A percentile compares a stretch with the other conserved stretches of the same genome.
phyloP scores from a whole-genome alignment of 2,329 filamentous ascomycete species.

The Fusarium temperatum region DNA sequence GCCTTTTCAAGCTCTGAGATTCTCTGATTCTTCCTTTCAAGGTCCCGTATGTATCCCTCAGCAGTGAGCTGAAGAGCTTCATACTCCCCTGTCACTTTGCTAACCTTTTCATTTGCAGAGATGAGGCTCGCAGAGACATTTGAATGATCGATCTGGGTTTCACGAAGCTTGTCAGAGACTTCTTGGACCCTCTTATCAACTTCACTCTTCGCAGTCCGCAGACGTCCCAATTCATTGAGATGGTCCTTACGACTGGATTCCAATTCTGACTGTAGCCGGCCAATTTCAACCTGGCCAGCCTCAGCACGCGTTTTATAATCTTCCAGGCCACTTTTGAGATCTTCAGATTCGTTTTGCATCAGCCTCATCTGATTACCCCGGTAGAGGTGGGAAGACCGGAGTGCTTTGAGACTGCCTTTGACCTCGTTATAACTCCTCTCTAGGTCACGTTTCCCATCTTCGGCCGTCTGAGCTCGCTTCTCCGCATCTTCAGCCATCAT shows the following conservation, averaged over 20 bases:
- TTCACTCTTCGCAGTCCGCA: not conserved
- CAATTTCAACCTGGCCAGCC: not conserved
- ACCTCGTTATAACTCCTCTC: not conserved
- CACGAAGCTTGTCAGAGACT: not conserved
- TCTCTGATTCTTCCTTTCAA: not conserved
- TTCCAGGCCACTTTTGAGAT: no score
- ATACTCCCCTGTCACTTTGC: not conserved
- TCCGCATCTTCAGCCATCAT: accelerated
- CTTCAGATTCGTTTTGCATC: no score
- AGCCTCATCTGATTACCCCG: no score
- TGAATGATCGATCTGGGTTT: not conserved
- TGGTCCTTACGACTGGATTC: not conserved
- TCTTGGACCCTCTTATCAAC: not conserved
- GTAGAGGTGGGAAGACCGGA: no score
- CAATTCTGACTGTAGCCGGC: not conserved
- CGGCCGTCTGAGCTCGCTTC: no score
- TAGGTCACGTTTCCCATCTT: no score
- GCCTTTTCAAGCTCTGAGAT: not conserved
- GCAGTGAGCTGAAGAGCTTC: not conserved
- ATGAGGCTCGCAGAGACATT: not conserved
- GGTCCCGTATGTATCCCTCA: not conserved
- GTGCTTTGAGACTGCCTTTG: no score
- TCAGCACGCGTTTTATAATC: no score
- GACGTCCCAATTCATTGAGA: not conserved
- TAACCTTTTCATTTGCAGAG: not conserved